Conservation (phyloP, 139 green algal genomes). For the Asterochloris sp. region DNA sequence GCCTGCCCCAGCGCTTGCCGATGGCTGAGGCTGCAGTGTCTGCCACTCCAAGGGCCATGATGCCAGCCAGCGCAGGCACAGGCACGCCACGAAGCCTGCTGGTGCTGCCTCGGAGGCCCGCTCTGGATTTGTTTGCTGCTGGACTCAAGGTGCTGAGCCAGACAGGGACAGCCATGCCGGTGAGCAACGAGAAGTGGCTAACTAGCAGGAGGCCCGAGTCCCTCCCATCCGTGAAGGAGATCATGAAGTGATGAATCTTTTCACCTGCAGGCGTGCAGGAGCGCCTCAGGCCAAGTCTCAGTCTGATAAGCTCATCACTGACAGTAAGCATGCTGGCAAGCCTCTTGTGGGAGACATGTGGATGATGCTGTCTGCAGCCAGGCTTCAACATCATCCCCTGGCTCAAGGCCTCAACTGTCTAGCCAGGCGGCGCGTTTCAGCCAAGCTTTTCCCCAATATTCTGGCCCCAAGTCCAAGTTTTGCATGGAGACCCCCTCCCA, state of each 20-base stretch:
- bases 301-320: no score
- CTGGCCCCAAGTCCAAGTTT: no score
- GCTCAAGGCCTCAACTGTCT: no score
- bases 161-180: constrained; percentile 69
- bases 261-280: constrained; percentile 11
- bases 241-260: constrained; percentile 57
- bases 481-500: no score
- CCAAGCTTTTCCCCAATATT: no score
- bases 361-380: no score
- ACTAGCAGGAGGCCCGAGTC: constrained; percentile 61
- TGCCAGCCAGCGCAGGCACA: constrained; percentile 40
- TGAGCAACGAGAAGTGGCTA: constrained; percentile 75
- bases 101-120: no score
- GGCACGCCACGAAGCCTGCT: not conserved
- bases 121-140: not conserved
- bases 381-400: no score
- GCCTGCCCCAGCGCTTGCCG: constrained; percentile 14
- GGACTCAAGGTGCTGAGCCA: constrained; percentile 13
- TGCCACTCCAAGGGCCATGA: constrained; percentile 58
- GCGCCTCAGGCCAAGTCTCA: no score
- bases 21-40: constrained; percentile 36
- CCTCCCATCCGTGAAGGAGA: constrained; percentile 61
- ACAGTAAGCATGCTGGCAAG: no score
- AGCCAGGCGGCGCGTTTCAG: no score
- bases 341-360: no score